Evolutionary conservation across 2,329 filamentous ascomycete genomes (phyloP), one percentile per base, ranked within the genome.

Genomic region (Cadophora malorum): DNA sequence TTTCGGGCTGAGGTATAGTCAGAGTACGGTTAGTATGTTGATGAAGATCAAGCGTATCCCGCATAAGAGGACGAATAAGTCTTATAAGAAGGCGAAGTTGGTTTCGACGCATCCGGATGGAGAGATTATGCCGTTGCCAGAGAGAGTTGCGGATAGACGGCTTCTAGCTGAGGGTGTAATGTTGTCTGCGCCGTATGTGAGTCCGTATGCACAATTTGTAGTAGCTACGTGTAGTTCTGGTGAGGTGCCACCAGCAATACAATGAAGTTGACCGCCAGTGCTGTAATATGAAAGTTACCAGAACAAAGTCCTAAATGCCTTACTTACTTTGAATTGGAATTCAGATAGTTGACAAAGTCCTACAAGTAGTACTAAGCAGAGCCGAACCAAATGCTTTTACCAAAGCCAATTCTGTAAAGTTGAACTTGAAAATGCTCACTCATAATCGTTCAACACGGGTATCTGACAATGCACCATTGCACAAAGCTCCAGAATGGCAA

Each of bases 31-130:
- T 28, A 67, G 64, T 47, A 67, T 56, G 55, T 58, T 71, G 35
- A 65, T 70, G 60, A 72, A 70, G 60, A 64, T 52, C 10, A 66
- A 64, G 47, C 64, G 62, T 1, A 71, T 72, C 35, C 69, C 67
- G 35, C 66, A 69, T 67, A 72, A 71, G 59, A 47, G 56, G 14
- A 68, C 52, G 45, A 71, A 69, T 59, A 62, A 53, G 66, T 28
- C 65, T 4, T 65, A 61, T 33, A 64, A 66, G 63, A 69, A 55
- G 52, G 53, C 68, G n/a, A 66, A 65, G 38, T 12, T 69, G 10
- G 58, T 67, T 23, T 45, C 53, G 7, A 61, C 56, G n/a, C 47
- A 66, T 50, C 55, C 64, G n/a, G 61, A 56, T n/a, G 64, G 61
- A 12, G 16, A 52, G 10, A 38, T 66, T 31, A 67, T 67, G 66